Percentiles rank a stretch among this genome's conserved stretches.
These are phyloP conservation scores for Hirschioporus abietinus DNA, from an alignment of 768 basidiomycete species.

Conservation along the genomic window DNA sequence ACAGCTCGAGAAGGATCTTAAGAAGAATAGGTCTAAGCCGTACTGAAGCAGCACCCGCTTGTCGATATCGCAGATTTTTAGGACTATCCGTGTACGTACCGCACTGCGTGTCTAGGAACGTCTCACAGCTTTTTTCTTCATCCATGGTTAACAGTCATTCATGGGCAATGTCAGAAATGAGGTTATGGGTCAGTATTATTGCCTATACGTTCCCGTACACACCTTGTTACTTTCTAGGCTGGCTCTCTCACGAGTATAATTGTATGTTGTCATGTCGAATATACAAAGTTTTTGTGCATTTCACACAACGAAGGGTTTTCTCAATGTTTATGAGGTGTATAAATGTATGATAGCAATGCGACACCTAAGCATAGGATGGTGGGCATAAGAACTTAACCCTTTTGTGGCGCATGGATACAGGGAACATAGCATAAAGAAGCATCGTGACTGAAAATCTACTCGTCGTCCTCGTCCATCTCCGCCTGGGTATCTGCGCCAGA, in stretches of 20 bases:
- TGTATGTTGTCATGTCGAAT: too few species aligned
- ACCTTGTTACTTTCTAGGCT: too few species aligned
- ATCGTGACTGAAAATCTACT: constrained; percentile 36
- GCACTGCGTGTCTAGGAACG: neutral
- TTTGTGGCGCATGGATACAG: neutral
- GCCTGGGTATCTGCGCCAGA: constrained; percentile 42
- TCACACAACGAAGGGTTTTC: neutral
- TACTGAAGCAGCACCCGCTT: constrained; percentile 37
- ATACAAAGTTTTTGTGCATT: neutral
- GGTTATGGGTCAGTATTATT: neutral
- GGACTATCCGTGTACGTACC: neutral
- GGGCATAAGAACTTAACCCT: neutral
- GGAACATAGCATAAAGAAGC: neutral
- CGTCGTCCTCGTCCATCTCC: constrained; percentile 48
- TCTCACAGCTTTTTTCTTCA: neutral
- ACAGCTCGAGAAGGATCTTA: constrained; percentile 82
- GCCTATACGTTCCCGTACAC: too few species aligned
- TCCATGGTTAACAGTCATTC: neutral
- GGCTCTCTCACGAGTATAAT: too few species aligned
- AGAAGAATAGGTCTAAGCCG: constrained; percentile 83
- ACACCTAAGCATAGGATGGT: neutral
- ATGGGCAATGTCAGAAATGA: neutral
- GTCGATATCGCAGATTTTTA: neutral
- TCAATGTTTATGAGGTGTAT: neutral
- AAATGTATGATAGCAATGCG: neutral